phyloP scores from a whole-genome alignment of 75 land plant genomes.

The Sequoia sempervirens region DNA sequence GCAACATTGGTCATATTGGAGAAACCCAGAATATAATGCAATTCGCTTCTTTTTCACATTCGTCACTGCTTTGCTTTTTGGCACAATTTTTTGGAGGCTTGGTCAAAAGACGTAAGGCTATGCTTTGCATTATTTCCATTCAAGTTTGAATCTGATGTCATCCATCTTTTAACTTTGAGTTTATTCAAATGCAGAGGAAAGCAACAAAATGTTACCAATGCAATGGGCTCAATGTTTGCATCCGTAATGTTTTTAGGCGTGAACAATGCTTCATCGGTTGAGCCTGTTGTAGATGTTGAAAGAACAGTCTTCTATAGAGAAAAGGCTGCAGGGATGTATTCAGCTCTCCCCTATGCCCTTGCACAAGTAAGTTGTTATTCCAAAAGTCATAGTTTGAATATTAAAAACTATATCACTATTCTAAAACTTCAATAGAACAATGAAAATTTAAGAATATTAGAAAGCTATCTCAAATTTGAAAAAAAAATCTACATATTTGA shows the following conservation, averaged over 20 bases:
- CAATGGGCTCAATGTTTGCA: neutral
- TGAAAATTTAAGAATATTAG: too few species aligned
- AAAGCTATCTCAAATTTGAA: too few species aligned
- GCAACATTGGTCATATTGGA: constrained; percentile 53
- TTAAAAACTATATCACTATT: too few species aligned
- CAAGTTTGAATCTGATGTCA: neutral
- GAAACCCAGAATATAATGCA: constrained; percentile 55
- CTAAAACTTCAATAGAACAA: too few species aligned
- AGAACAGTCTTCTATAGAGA: neutral
- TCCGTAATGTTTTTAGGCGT: neutral
- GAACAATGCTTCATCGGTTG: neutral
- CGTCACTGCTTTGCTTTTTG: constrained; percentile 58
- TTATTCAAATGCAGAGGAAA: neutral
- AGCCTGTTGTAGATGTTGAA: neutral
- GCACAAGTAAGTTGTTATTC: neutral
- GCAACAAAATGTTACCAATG: neutral
- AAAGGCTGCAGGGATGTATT: neutral
- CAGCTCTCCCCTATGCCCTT: neutral
- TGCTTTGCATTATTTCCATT: neutral
- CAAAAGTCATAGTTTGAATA: too few species aligned
- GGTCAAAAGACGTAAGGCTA: constrained; percentile 20
- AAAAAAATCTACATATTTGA: too few species aligned
- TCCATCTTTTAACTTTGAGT: neutral
- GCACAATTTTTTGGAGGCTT: constrained; percentile 77
- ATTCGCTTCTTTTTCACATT: constrained; percentile 72